Percentiles rank a stretch among this genome's conserved stretches.
Conservation (phyloP, 495 filamentous ascomycete species). For the Clavariopsis aquatica region DNA sequence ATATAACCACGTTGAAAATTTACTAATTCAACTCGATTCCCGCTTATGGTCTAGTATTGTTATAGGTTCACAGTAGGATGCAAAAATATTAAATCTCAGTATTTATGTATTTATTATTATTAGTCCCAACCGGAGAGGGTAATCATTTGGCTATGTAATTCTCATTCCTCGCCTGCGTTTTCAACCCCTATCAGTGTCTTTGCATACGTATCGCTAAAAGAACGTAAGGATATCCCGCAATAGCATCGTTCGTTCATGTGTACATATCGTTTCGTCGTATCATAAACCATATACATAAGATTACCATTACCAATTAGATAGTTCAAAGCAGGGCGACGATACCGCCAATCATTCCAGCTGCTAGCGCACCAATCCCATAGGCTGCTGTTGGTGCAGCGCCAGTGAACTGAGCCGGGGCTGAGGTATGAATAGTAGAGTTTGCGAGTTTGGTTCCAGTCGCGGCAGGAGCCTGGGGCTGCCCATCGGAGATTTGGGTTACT, state of each 20-base stretch:
- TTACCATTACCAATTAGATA: neutral
- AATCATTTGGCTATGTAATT: neutral
- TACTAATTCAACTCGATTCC: too few species aligned
- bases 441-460: constrained; percentile 10
- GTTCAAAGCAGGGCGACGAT: constrained; percentile 24
- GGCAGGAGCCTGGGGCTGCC: constrained; percentile 25
- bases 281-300: neutral
- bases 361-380: constrained; percentile 17
- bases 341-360: constrained; percentile 19
- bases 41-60: too few species aligned
- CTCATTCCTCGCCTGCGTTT: neutral
- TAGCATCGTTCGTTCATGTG: too few species aligned
- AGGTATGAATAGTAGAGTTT: neutral
- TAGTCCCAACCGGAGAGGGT: neutral
- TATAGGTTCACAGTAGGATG: too few species aligned
- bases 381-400: constrained; percentile 21
- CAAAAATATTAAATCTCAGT: too few species aligned
- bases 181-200: too few species aligned
- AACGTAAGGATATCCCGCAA: too few species aligned
- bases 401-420: constrained; percentile 17
- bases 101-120: neutral
- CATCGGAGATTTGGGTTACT: constrained; percentile 16
- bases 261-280: neutral
- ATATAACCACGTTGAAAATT: too few species aligned
- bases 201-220: too few species aligned